Evolutionary conservation across 176 grass and related monocot genomes (phyloP).

Genomic region (Oryza punctata): DNA sequence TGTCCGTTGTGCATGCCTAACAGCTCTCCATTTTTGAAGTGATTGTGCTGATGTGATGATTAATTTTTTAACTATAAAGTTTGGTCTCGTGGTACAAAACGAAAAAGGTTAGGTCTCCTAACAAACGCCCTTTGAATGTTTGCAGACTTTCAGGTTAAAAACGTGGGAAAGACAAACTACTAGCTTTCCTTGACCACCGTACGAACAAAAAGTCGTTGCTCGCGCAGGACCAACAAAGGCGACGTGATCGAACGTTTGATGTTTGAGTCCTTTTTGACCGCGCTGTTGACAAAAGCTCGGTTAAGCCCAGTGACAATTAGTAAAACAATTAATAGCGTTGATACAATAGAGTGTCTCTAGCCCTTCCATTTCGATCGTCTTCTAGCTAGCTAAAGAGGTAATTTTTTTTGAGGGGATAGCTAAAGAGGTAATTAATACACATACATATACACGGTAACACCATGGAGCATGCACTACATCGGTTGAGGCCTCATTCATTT

Average conservation of each 20-base stretch:
- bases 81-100: not conserved
- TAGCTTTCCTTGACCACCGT: not conserved
- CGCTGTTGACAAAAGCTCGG: too few relatives aligned
- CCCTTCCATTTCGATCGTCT: too few relatives aligned
- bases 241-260: not conserved
- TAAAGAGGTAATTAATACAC: too few relatives aligned
- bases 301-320: too few relatives aligned
- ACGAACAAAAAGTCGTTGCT: not conserved
- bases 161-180: not conserved
- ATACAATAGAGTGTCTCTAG: too few relatives aligned
- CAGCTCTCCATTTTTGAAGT: not conserved
- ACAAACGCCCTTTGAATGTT: not conserved
- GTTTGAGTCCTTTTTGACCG: not conserved
- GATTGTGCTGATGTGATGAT: not conserved
- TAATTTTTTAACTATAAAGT: not conserved
- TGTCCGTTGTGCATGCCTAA: too few relatives aligned
- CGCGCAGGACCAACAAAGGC: not conserved
- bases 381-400: too few relatives aligned
- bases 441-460: too few relatives aligned
- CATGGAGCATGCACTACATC: too few relatives aligned
- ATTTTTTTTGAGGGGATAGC: too few relatives aligned
- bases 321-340: too few relatives aligned
- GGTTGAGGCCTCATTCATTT: too few relatives aligned
- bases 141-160: not conserved
- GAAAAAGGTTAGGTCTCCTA: not conserved